Conservation (phyloP, 2,329 filamentous ascomycete genomes). For the Cephalotrichum gorgonifer region DNA sequence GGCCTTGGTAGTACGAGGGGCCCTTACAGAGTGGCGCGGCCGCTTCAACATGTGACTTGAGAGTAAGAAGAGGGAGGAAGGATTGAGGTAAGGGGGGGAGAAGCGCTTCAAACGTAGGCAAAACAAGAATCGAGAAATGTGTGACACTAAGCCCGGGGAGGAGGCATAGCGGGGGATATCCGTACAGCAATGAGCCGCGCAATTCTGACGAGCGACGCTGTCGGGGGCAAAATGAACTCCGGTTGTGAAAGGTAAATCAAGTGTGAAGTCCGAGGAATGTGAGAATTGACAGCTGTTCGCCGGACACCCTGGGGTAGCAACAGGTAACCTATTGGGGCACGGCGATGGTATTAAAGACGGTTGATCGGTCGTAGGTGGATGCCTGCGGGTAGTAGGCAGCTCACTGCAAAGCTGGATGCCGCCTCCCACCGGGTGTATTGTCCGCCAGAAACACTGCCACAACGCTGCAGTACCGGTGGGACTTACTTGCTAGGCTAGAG, state of each 20-base stretch:
- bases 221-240: neutral
- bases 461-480: neutral
- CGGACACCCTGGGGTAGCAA: neutral
- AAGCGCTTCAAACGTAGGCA: neutral
- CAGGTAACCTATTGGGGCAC: neutral
- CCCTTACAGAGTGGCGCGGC: constrained; percentile 4
- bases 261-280: neutral
- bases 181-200: neutral
- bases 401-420: neutral
- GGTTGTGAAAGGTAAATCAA: neutral
- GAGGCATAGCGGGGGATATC: neutral
- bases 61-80: neutral
- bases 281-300: constrained; percentile 1
- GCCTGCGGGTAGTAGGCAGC: neutral
- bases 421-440: neutral
- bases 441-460: neutral
- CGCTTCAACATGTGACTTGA: neutral
- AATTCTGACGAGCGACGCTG: neutral
- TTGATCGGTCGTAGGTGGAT: neutral
- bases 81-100: neutral
- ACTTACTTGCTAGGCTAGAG: neutral
- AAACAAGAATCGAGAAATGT: neutral
- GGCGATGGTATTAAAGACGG: neutral
- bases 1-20: constrained; percentile 1
- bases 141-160: neutral